Base-by-base conservation (phyloP, 768 basidiomycete genomes). In the Boletus rex-veris region DNA sequence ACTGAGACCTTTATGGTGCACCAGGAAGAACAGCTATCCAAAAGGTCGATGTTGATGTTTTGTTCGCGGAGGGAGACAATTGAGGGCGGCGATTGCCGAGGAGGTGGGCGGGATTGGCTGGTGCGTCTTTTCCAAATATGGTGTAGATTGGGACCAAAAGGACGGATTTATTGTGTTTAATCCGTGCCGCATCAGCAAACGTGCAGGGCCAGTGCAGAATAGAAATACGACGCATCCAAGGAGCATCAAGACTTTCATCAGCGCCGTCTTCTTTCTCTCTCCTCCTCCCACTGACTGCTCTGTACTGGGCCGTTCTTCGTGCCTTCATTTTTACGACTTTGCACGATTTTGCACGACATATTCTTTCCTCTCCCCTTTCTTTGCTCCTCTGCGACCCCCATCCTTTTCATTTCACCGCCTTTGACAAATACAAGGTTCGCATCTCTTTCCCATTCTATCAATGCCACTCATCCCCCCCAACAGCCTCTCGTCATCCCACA, bases 311-410 rank as follows among this genome's bases (percentile, higher is more conserved):
- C 60, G 55, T 65, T 58, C 35, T 45, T 53, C 58, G 57, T 61
- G 59, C 69, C 69, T 69, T 70, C 74, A 68, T 68, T 73, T 79
- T 83, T 79, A 83, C 82, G 81, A 83, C 80, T 75, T 73, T 76
- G 67, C 75, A 83, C 82, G 82, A 84, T 74, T 74, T 74, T 77
- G 76, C 75, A 86, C 85, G 85, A 86, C 85, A 70, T 74, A 75
- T 72, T 68, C 73, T 70, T 58, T 57, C 48, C 58, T 51, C 44
- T 58, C 71, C 76, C 72, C 73, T 72, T 73, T 73, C 68, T 74
- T 72, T 66, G 71, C 68, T 58, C 61, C 60, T 50, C 55, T 42
- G 19, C 46, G 45, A 57, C 14, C 62, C 59, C 62, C 60, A 63
- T 60, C 53, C 52, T 33, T 62, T 53, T 45, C 55, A 70, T 60